Conservation (phyloP, 179 eudicot genomes). For the Silene noctiflora region DNA sequence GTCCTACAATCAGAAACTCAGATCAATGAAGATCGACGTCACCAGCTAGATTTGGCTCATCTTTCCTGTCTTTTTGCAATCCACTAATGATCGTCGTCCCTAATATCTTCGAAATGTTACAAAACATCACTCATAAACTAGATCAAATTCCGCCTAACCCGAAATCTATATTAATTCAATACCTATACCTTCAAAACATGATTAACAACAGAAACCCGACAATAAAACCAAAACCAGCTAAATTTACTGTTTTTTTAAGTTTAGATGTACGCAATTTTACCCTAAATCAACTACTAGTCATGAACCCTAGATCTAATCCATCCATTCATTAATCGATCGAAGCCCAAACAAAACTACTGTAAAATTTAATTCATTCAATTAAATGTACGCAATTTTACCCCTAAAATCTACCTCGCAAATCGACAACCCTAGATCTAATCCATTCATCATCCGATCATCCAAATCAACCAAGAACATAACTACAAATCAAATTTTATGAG, state of each 20-base stretch:
- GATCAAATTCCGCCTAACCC: background rate
- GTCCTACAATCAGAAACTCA: background rate
- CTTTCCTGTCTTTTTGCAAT: background rate
- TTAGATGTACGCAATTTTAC: background rate
- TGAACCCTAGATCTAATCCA: background rate
- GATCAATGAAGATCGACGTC: background rate
- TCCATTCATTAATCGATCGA: background rate
- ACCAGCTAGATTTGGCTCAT: slow-evolving; percentile 1
- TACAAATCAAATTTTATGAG: background rate
- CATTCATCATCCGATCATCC: background rate
- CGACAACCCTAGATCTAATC: slow-evolving; percentile 6
- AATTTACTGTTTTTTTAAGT: background rate
- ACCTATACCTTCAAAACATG: background rate
- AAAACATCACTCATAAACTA: background rate
- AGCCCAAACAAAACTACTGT: no score
- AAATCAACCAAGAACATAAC: background rate
- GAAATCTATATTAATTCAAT: background rate
- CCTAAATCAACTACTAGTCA: background rate
- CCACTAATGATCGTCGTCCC: background rate
- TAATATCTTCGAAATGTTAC: background rate
- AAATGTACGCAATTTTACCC: background rate
- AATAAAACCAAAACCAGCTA: no score
- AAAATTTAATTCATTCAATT: no score
- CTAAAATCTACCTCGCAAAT: background rate
- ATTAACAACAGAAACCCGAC: no score